Evolutionary conservation across 208 protist genomes (phyloP).

Genomic region (Trypanosoma platydactyli): DNA sequence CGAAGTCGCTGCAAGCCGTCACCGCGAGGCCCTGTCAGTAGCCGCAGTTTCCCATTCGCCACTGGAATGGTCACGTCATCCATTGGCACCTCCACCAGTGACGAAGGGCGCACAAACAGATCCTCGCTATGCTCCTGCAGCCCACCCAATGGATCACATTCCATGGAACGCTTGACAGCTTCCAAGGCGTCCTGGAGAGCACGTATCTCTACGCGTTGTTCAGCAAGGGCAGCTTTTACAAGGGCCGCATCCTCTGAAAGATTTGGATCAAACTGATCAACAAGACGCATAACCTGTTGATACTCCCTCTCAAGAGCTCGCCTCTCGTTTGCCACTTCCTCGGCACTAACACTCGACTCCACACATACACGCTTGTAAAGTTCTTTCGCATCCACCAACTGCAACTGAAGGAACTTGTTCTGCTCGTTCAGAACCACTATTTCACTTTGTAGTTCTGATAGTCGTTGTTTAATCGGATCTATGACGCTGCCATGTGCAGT

Average conservation of each 20-base stretch:
- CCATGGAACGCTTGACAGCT: slow-evolving; percentile 3
- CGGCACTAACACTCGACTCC: neutral
- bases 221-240: slow-evolving; percentile 15
- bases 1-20: slow-evolving; percentile 22
- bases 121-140: neutral
- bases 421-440: neutral
- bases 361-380: slow-evolving; percentile 8
- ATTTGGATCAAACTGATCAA: slow-evolving; percentile 16
- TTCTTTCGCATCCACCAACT: slow-evolving; percentile 6
- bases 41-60: slow-evolving; percentile 10
- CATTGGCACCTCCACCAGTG: neutral
- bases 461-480: slow-evolving; percentile 9
- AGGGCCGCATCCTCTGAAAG: slow-evolving; percentile 13
- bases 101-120: neutral
- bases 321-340: neutral
- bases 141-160: neutral
- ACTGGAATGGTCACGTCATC: slow-evolving; percentile 11
- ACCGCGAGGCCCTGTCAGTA: slow-evolving; percentile 16
- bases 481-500: neutral
- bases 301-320: slow-evolving; percentile 11
- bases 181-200: slow-evolving; percentile 8
- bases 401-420: slow-evolving; percentile 8
- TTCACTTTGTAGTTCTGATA: slow-evolving; percentile 9
- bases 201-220: slow-evolving; percentile 25
- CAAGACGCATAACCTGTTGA: slow-evolving; percentile 5